Conservation (phyloP, 1,284 basidiomycete species). For the Mycosarcoma maydis region DNA sequence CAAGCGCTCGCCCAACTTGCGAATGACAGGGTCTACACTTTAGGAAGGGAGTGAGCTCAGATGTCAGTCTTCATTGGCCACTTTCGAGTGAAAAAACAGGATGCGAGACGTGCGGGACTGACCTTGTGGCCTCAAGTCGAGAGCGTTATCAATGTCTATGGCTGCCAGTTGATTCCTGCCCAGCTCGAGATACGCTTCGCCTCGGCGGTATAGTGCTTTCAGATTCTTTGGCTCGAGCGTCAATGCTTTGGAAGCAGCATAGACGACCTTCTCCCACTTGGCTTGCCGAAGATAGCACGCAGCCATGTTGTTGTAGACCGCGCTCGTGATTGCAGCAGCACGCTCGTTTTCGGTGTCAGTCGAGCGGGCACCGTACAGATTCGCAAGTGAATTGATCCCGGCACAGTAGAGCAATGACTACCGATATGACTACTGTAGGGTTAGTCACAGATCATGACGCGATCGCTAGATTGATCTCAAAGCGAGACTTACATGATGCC, state of each 20-base stretch:
- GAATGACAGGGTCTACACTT: constrained; percentile 28
- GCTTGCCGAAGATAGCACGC: constrained; percentile 40
- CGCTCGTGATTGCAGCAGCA: constrained; percentile 32
- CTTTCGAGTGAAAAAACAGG: not conserved
- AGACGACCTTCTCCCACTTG: constrained; percentile 45
- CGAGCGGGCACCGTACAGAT: constrained; percentile 36
- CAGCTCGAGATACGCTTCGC: constrained; percentile 40
- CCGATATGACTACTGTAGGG: not conserved
- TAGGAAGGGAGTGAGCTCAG: not conserved
- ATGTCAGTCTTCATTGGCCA: constrained; percentile 1
- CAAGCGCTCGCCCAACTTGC: constrained; percentile 35
- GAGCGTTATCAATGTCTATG: constrained; percentile 36
- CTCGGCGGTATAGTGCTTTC: constrained; percentile 47
- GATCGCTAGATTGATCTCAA: not conserved
- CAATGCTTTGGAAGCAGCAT: constrained; percentile 35
- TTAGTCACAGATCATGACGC: not conserved
- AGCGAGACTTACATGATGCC: constrained; percentile 44
- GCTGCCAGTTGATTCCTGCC: constrained; percentile 33
- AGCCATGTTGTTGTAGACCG: constrained; percentile 48
- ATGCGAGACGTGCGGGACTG: not conserved
- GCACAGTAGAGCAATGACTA: constrained; percentile 45
- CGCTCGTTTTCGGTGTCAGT: constrained; percentile 32
- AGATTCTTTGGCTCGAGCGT: constrained; percentile 33
- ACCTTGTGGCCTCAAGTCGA: constrained; percentile 41
- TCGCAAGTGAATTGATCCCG: constrained; percentile 50